These are phyloP conservation scores for Schwanniomyces vanrijiae DNA, from an alignment of 805 yeast genomes.

Conservation along the genomic window DNA sequence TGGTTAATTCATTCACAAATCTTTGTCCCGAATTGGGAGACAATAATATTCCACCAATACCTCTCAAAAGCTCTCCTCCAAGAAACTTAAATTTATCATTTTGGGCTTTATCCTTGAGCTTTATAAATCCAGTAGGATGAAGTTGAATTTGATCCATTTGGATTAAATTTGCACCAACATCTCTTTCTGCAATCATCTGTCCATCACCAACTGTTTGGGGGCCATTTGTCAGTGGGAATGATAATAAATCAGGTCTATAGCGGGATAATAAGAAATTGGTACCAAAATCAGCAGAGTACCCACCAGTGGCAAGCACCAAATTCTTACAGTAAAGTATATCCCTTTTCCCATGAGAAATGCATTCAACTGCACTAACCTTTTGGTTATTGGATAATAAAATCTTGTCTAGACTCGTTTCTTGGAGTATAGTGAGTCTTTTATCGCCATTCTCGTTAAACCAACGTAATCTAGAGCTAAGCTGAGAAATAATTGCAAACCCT, in stretches of 20 bases:
- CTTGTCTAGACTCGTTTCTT: slow-evolving; percentile 12
- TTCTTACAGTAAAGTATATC: slow-evolving; percentile 8
- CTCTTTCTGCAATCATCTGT: slow-evolving; percentile 43
- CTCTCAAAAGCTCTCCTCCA: slow-evolving; percentile 62
- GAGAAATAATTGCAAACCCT: slow-evolving; percentile 56
- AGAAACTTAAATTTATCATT: slow-evolving; percentile 49
- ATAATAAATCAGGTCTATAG: slow-evolving; percentile 46
- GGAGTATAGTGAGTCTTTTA: slow-evolving; percentile 10
- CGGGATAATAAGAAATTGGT: slow-evolving; percentile 34
- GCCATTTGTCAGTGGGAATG: slow-evolving; percentile 58
- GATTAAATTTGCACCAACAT: slow-evolving; percentile 47
- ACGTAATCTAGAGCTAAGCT: slow-evolving; percentile 39
- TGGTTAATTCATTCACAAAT: slow-evolving; percentile 53
- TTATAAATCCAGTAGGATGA: slow-evolving; percentile 64
- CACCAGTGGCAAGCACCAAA: slow-evolving; percentile 61
- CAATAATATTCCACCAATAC: slow-evolving; percentile 56
- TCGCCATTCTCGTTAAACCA: slow-evolving; percentile 24
- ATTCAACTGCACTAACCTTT: slow-evolving; percentile 44
- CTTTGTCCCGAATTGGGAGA: slow-evolving; percentile 46
- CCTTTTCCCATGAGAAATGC: slow-evolving; percentile 23
- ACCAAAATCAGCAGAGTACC: slow-evolving; percentile 46
- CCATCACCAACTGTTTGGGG: slow-evolving; percentile 61
- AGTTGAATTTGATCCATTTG: slow-evolving; percentile 62
- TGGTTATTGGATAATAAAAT: slow-evolving; percentile 25
- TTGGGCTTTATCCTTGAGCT: slow-evolving; percentile 29